Percentiles rank a stretch among this genome's conserved stretches.
phyloP scores from a whole-genome alignment of 2,329 filamentous ascomycete genomes.

The Dactylellina haptotyla region DNA sequence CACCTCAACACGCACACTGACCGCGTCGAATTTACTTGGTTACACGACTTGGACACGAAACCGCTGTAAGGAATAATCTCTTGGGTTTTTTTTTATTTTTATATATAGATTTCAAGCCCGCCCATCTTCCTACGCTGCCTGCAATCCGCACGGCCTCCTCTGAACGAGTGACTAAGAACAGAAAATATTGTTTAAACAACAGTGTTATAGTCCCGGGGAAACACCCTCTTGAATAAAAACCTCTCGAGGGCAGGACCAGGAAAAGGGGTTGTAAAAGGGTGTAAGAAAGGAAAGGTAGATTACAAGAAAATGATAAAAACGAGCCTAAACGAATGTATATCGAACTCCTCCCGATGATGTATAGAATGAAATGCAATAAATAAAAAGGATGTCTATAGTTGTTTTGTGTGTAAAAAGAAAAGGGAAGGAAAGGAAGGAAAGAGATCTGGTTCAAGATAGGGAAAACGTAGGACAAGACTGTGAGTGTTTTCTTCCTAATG shows the following conservation, averaged over 20 bases:
- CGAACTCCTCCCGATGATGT: slow-evolving; percentile 45
- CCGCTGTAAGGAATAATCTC: too few species aligned
- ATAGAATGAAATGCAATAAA: neutral
- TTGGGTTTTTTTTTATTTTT: too few species aligned
- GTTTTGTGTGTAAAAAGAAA: neutral
- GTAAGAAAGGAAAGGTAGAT: slow-evolving; percentile 7
- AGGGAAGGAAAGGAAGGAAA: slow-evolving; percentile 7
- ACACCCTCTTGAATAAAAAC: too few species aligned
- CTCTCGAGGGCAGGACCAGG: too few species aligned
- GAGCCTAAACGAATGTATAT: slow-evolving; percentile 36
- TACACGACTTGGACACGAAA: too few species aligned
- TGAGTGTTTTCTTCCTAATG: slow-evolving; percentile 3
- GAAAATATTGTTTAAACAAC: too few species aligned
- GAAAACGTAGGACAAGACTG: slow-evolving; percentile 19
- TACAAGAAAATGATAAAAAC: slow-evolving; percentile 29
- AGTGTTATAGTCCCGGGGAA: too few species aligned
- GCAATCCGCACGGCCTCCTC: neutral
- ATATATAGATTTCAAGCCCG: neutral
- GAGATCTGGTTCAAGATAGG: neutral
- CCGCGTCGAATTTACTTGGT: too few species aligned
- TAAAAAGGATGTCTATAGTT: slow-evolving; percentile 25
- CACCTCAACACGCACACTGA: too few species aligned
- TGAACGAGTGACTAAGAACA: neutral
- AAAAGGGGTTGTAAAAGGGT: too few species aligned
- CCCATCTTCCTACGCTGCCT: neutral